A percentile compares a stretch with the other conserved stretches of the same genome.
These are phyloP conservation scores for Heliamphora exappendiculata DNA, from an alignment of 148 eudicot genomes.

Conservation along the genomic window DNA sequence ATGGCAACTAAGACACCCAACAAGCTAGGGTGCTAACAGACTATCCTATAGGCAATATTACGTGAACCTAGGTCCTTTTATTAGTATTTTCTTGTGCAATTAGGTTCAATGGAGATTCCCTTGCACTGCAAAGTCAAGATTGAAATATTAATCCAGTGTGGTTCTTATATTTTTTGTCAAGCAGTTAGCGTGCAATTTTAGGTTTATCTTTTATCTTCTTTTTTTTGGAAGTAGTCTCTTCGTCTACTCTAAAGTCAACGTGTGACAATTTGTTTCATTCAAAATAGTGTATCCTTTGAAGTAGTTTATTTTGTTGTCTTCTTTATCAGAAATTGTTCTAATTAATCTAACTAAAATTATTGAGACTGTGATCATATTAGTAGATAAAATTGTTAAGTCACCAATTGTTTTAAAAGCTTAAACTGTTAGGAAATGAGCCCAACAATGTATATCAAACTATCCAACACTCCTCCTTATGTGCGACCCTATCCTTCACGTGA, in stretches of 20 bases:
- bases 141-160: not conserved
- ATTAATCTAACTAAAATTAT: not conserved
- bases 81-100: not conserved
- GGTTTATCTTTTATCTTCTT: not conserved
- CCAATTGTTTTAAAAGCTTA: no score
- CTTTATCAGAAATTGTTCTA: not conserved
- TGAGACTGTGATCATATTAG: not conserved
- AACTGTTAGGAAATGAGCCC: no score
- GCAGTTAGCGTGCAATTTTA: not conserved
- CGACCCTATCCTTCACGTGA: no score
- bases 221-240: not conserved
- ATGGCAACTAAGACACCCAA: no score
- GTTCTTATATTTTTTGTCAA: not conserved
- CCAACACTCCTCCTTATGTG: no score
- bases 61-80: not conserved
- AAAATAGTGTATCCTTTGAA: not conserved
- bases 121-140: not conserved
- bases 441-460: no score
- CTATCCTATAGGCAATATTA: not conserved
- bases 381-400: no score
- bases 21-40: not conserved
- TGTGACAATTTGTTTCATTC: conserved; percentile 2
- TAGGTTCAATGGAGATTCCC: not conserved
- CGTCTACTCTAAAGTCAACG: not conserved
- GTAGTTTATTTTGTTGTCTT: not conserved